Evolutionary conservation across 2,329 filamentous ascomycete species (phyloP), one percentile per base, ranked within the genome.

Genomic region (Macroventuria anomochaeta): DNA sequence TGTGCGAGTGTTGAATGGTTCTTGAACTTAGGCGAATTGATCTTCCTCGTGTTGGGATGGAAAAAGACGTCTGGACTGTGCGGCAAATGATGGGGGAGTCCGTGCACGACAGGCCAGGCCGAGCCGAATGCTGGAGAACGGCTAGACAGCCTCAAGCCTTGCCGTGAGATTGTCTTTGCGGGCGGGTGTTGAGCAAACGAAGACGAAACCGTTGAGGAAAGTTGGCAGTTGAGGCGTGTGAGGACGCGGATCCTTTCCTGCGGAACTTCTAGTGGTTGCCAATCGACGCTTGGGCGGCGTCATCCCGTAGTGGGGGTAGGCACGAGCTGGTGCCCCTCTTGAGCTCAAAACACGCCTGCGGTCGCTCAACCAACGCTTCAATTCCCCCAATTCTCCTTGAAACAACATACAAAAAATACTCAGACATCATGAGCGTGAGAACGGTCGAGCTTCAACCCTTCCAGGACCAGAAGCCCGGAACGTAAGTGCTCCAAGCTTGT

Each of bases 401-500:
- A 58, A 56, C 59, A 63, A 57, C 54, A 61, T 63, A 55, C 66
- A 69, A 43, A 48, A 50, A 18, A 57, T 21, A 55, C 28, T 55
- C 48, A 61, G 29, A 41, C 64, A 74, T 34, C 20, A 75, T 96
- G 91, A 85, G 81, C 74, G 79, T 87, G 77, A 84, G 90, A 78
- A 91, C 88, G 48, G 90, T 97, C 71, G 85, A 89, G 67, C 86
- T 96, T 77, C 87, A 86, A 76, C 86, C 93, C 56, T 97, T 95
- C 79, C 84, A 88, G 62, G 95, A 97, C 84, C 95, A 99, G 85
- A 99, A 99, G 85, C 92, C 93, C 62, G 93, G 93, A 85, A 97
- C 93, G 93, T 97, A 87, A 79, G 93, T 92, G 15, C 33, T 20
- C 23, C n/a, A 33, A 18, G 25, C 32, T 29, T 32, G 10, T 7